These are phyloP conservation scores for Juglanconis oblonga DNA, from an alignment of 2,329 filamentous ascomycete species.

Conservation along the genomic window DNA sequence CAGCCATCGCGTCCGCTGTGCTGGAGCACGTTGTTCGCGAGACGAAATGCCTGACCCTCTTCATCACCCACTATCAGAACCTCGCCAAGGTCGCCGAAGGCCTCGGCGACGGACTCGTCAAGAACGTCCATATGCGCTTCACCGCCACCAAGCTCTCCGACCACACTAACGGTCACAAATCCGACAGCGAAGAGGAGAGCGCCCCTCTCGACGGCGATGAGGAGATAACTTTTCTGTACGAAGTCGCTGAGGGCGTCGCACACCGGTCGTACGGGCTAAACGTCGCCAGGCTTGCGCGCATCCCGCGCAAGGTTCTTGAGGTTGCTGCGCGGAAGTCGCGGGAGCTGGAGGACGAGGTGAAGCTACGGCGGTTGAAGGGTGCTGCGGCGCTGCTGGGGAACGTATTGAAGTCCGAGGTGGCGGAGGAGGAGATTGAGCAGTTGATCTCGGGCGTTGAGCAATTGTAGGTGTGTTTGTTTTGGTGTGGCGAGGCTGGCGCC, in stretches of 20 bases:
- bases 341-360: conserved; percentile 74
- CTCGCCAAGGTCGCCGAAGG: conserved; percentile 68
- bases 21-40: conserved; percentile 78
- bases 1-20: conserved; percentile 91
- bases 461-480: conserved; percentile 35
- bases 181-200: conserved; percentile 28
- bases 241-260: conserved; percentile 85
- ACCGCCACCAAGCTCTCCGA: conserved; percentile 36
- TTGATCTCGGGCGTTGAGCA: conserved; percentile 58
- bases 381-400: conserved; percentile 40
- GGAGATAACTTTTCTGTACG: conserved; percentile 91
- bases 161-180: neutral
- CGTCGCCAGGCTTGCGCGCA: conserved; percentile 79
- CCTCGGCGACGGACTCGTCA: conserved; percentile 61
- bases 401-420: conserved; percentile 33
- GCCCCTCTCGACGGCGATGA: conserved; percentile 50
- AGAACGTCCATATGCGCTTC: conserved; percentile 95
- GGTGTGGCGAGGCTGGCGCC: too few relatives aligned
- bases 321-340: conserved; percentile 75
- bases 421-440: conserved; percentile 46
- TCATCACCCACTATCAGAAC: conserved; percentile 97
- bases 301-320: conserved; percentile 75
- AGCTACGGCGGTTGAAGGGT: conserved; percentile 56
- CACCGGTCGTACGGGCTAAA: conserved; percentile 94
- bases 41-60: conserved; percentile 75